Evolutionary conservation across 2,329 filamentous ascomycete genomes (phyloP), one percentile per base, ranked within the genome.

Genomic region (Pyrenochaeta sp.): DNA sequence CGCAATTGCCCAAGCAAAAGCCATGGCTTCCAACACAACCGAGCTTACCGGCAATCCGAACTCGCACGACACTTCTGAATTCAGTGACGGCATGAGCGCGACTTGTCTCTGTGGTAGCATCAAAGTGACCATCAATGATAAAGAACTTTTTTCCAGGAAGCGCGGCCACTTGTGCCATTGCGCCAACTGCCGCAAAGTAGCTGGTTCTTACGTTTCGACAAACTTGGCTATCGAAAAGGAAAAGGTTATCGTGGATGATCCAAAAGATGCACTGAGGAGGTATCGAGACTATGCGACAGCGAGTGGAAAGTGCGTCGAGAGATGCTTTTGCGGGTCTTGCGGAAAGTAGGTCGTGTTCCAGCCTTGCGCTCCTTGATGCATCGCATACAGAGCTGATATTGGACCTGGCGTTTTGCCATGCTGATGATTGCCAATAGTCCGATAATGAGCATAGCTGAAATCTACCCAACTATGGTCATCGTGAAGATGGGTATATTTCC

Each of bases 401-500:
- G 17, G 17, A 23, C 9, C 2, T 10, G 14, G 7, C 11, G 10
- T 27, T n/a, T n/a, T 14, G 37, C 31, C n/a, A 15, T 33, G 20
- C 36, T 49, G 18, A 41, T 29, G 14, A 3, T 15, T 30, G 39
- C 23, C 23, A 10, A 20, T 9, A 83, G 80, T 56, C 80, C 81
- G 0, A 78, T 84, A 45, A 78, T 78, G 67, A 81, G 77, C 15
- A 71, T 79, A 27, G 76, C 79, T 0, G 69, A 72, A 15, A 42
- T 71, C 0, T 74, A 73, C 36, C 72, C 77, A 4, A 73, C 75
- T n/a, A 80, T 79, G 57, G 71, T 79, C 0, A 70, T 83, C 12
- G 45, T 83, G 40, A 83, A 83, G 64, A 76, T 82, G 73, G 82
- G 81, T 11, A 79, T 83, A 36, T 81, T 81, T 56, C 78, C 78